These are phyloP conservation scores for Camellia granthamiana DNA, from an alignment of 148 eudicot genomes.

Conservation along the genomic window DNA sequence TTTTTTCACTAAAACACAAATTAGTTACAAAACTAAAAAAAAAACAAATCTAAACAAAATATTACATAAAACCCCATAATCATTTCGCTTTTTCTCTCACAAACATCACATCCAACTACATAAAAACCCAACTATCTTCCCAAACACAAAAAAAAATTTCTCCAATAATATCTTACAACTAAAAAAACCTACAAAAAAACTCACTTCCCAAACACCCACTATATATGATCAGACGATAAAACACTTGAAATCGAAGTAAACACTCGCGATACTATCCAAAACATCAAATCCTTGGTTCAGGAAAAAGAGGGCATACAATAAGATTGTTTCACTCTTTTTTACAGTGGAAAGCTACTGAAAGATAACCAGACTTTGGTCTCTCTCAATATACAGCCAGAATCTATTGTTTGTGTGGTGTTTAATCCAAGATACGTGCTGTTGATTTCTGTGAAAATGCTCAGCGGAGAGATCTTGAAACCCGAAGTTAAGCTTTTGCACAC, in stretches of 20 bases:
- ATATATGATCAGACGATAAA: constrained; percentile 11
- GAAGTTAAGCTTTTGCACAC: constrained; percentile 29
- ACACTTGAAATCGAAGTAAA: constrained; percentile 2
- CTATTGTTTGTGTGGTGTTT: constrained; percentile 24
- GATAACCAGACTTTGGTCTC: constrained; percentile 18
- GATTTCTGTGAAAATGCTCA: constrained; percentile 20
- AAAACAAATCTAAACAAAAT: no score
- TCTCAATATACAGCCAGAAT: constrained; percentile 6
- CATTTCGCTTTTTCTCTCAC: no score
- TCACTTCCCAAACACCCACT: no score
- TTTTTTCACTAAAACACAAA: no score
- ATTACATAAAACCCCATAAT: no score
- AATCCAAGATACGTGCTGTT: constrained; percentile 24
- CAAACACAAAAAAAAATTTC: no score
- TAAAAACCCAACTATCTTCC: no score
- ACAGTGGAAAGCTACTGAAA: constrained; percentile 25
- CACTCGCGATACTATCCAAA: constrained; percentile 18
- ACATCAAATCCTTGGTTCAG: constrained; percentile 19
- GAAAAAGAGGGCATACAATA: constrained; percentile 7
- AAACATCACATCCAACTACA: no score
- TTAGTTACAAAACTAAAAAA: no score
- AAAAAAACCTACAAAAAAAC: no score
- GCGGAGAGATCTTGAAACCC: constrained; percentile 1
- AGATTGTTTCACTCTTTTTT: constrained; percentile 19
- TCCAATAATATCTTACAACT: no score